phyloP scores from a whole-genome alignment of 2,329 filamentous ascomycete genomes.

The Sporothrix dimorphospora region DNA sequence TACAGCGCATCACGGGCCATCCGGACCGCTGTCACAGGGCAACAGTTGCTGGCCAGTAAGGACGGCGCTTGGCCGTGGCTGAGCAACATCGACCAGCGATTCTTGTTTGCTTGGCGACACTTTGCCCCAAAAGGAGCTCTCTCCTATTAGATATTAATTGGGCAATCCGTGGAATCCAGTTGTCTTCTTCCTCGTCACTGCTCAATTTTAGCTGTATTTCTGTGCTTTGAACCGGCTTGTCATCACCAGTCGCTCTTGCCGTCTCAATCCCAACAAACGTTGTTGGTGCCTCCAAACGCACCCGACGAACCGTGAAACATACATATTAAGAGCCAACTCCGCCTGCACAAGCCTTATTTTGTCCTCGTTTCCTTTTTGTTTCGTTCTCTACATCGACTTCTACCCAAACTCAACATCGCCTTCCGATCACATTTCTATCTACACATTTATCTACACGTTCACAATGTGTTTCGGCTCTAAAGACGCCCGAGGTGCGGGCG shows the following conservation, averaged over 20 bases:
- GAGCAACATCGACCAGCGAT: constrained; percentile 8
- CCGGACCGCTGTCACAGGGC: neutral
- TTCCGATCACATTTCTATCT: neutral
- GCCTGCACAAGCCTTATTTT: neutral
- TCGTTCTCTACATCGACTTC: neutral
- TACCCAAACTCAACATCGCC: neutral
- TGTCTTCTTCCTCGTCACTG: neutral
- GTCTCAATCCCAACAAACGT: neutral
- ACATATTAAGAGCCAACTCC: neutral
- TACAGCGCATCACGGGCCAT: constrained; percentile 6
- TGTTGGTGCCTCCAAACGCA: no score
- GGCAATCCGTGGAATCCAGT: constrained; percentile 9
- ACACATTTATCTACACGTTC: neutral
- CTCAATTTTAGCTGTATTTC: neutral
- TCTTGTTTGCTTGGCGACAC: constrained; percentile 10
- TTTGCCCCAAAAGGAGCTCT: neutral
- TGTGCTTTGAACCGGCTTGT: neutral
- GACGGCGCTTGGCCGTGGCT: constrained; percentile 17
- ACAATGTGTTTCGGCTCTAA: constrained; percentile 36
- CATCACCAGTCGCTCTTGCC: neutral
- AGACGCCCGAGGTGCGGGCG: neutral
- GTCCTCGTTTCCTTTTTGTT: neutral
- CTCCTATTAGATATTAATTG: neutral
- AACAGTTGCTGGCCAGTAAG: neutral
- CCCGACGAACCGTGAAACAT: neutral